A percentile compares a stretch with the other conserved stretches of the same genome.
These are phyloP conservation scores for Raffaelea arxii DNA, from an alignment of 2,329 filamentous ascomycete genomes.

Conservation along the genomic window DNA sequence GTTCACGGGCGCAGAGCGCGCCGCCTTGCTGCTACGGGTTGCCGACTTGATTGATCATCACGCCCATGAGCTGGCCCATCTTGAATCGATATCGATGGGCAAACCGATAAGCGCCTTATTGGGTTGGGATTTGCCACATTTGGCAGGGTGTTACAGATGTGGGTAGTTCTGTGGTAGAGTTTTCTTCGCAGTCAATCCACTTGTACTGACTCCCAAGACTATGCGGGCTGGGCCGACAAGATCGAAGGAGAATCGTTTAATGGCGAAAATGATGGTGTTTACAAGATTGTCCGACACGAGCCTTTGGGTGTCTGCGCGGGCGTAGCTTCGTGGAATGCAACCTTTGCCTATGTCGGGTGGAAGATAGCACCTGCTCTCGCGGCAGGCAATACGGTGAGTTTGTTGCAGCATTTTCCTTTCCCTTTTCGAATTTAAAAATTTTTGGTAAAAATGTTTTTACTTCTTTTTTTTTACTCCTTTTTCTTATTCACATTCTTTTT, in stretches of 20 bases:
- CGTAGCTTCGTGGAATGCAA: slow-evolving; percentile 28
- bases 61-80: slow-evolving; percentile 20
- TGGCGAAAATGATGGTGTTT: slow-evolving; percentile 34
- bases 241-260: slow-evolving; percentile 25
- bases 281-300: slow-evolving; percentile 25
- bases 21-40: slow-evolving; percentile 29
- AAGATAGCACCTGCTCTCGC: slow-evolving; percentile 30
- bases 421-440: too few species aligned
- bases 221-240: slow-evolving; percentile 27
- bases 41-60: slow-evolving; percentile 29
- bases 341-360: slow-evolving; percentile 21
- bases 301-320: slow-evolving; percentile 18
- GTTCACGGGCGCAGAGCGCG: slow-evolving; percentile 61
- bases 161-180: neutral
- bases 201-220: slow-evolving; percentile 5
- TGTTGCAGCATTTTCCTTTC: too few species aligned
- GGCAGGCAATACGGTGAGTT: slow-evolving; percentile 23
- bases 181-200: too few species aligned
- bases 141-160: slow-evolving; percentile 24
- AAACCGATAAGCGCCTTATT: slow-evolving; percentile 26
- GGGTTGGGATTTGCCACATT: slow-evolving; percentile 26
- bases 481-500: too few species aligned
- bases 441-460: neutral
- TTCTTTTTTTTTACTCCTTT: too few species aligned
- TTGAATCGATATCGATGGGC: slow-evolving; percentile 29